These are phyloP conservation scores for Citrus inodora DNA, from an alignment of 345 rosid species.

Conservation along the genomic window DNA sequence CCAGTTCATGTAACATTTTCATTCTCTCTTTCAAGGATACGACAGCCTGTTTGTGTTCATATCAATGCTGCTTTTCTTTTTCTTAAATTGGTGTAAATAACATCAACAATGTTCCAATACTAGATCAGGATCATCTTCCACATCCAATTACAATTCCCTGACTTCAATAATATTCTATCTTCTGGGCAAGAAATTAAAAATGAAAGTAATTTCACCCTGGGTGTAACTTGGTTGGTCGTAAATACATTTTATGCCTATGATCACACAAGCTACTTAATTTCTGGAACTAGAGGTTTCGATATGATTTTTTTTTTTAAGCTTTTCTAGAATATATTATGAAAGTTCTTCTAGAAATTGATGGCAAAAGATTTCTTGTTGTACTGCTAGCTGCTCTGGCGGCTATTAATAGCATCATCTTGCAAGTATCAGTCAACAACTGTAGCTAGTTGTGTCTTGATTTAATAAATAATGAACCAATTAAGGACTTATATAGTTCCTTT, in stretches of 20 bases:
- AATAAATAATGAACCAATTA: not conserved
- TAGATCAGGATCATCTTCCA: not conserved
- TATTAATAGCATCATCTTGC: not conserved
- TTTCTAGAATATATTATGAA: too few relatives aligned
- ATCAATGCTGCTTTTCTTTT: too few relatives aligned
- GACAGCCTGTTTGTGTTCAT: not conserved
- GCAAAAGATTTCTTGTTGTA: not conserved
- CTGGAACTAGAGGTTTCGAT: too few relatives aligned
- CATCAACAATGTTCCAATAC: not conserved
- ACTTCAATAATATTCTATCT: too few relatives aligned
- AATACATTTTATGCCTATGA: too few relatives aligned
- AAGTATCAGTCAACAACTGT: not conserved
- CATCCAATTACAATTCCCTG: too few relatives aligned
- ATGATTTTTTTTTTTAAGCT: too few relatives aligned
- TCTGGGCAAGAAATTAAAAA: too few relatives aligned
- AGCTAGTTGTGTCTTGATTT: not conserved
- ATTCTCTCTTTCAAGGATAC: not conserved
- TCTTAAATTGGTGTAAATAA: not conserved
- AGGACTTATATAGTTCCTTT: not conserved
- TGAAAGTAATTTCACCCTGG: too few relatives aligned
- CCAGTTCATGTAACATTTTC: not conserved
- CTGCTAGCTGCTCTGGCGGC: not conserved
- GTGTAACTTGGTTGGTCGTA: too few relatives aligned
- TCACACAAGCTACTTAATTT: too few relatives aligned
- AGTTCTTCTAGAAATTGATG: not conserved